phyloP scores from a whole-genome alignment of 805 yeast species.

The Monosporozyma yasuniensis region DNA sequence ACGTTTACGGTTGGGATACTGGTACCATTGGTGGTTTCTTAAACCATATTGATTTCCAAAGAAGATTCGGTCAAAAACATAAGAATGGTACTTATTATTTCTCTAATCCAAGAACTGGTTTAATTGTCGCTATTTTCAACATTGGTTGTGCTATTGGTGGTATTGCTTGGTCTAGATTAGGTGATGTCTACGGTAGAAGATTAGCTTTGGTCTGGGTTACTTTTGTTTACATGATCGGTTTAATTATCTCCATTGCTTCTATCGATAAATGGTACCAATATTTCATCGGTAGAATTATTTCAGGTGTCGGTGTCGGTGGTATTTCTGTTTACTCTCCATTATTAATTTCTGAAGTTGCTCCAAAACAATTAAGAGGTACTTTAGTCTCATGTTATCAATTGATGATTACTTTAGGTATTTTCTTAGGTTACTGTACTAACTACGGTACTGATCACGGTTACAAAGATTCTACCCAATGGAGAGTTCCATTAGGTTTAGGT shows the following conservation, averaged over 20 bases:
- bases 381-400: conserved; percentile 63
- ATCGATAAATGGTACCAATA: conserved; percentile 56
- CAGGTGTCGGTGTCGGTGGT: conserved; percentile 74
- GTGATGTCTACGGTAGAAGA: conserved; percentile 60
- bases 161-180: conserved; percentile 46
- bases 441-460: conserved; percentile 50
- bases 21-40: conserved; percentile 75
- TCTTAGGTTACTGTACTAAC: conserved; percentile 65
- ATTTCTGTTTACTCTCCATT: conserved; percentile 69
- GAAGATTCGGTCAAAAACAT: conserved; percentile 46
- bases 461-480: conserved; percentile 68
- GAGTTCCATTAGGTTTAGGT: conserved; percentile 58
- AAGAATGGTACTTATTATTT: conserved; percentile 37
- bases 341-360: conserved; percentile 62
- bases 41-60: conserved; percentile 42
- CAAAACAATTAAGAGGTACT: conserved; percentile 63
- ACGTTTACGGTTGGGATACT: conserved; percentile 68
- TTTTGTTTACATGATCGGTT: conserved; percentile 54
- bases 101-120: conserved; percentile 47
- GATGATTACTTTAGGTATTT: conserved; percentile 63
- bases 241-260: conserved; percentile 54
- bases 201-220: conserved; percentile 39
- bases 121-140: conserved; percentile 54
- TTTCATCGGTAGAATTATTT: conserved; percentile 55
- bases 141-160: conserved; percentile 75